Conservation (phyloP, 2,329 filamentous ascomycete genomes). For the Xylariaceae sp. region DNA sequence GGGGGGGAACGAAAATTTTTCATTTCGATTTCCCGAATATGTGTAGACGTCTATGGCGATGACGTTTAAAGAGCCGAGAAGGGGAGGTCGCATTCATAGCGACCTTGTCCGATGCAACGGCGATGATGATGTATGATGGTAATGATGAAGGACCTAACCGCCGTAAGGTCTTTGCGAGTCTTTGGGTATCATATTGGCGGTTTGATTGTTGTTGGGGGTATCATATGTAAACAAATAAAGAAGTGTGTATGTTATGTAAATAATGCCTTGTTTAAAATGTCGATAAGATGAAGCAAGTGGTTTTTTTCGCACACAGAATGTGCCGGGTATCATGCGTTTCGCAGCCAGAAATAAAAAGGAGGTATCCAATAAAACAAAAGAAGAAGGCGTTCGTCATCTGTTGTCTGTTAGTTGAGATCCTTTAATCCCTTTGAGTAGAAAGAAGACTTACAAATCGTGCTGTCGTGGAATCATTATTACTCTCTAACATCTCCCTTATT, state of each 20-base stretch:
- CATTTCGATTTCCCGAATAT: too few species aligned
- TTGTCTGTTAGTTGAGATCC: conserved; percentile 4
- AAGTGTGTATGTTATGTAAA: too few species aligned
- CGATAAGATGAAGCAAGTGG: background rate
- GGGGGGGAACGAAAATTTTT: too few species aligned
- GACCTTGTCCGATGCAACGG: too few species aligned
- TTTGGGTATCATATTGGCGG: background rate
- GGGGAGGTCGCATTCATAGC: too few species aligned
- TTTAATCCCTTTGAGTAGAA: too few species aligned
- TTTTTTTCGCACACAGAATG: background rate
- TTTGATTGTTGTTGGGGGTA: conserved; percentile 2
- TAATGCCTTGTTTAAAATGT: too few species aligned
- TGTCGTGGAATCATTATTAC: conserved; percentile 24
- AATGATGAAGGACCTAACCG: too few species aligned
- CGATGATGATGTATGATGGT: too few species aligned
- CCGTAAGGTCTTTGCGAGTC: too few species aligned
- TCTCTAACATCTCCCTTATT: conserved; percentile 30
- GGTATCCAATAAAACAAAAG: background rate
- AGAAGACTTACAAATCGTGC: conserved; percentile 26
- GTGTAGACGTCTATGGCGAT: too few species aligned
- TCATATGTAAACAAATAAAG: background rate
- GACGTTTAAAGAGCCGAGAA: too few species aligned
- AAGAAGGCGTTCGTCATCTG: conserved; percentile 13
- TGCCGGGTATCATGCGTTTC: conserved; percentile 17
- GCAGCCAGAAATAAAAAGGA: background rate